Conservation (phyloP, 2,329 filamentous ascomycete genomes). For the Cyanodermella asteris region DNA sequence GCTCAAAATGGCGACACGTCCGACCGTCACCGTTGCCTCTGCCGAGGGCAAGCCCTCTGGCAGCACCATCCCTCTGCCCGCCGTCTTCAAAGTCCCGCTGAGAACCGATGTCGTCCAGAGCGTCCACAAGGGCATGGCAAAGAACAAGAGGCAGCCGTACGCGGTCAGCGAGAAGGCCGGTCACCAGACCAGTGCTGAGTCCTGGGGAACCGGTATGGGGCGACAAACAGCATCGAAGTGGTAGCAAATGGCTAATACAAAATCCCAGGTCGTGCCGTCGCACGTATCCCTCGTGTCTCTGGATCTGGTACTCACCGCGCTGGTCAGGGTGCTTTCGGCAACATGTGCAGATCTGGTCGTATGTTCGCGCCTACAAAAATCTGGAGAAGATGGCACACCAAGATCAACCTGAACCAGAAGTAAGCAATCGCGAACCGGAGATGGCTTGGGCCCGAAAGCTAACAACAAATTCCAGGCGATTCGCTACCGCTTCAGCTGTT, state of each 20-base stretch:
- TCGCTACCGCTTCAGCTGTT: slow-evolving; percentile 90
- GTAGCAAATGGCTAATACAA: slow-evolving; percentile 6
- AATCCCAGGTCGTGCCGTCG: slow-evolving; percentile 72
- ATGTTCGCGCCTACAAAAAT: slow-evolving; percentile 99
- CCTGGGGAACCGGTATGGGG: slow-evolving; percentile 87
- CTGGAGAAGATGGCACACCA: slow-evolving; percentile 99
- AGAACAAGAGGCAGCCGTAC: slow-evolving; percentile 99
- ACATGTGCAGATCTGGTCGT: slow-evolving; percentile 99
- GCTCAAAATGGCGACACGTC: slow-evolving; percentile 83
- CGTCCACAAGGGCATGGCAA: slow-evolving; percentile 96
- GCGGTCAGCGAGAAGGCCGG: slow-evolving; percentile 99
- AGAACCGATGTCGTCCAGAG: slow-evolving; percentile 95
- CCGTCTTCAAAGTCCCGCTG: slow-evolving; percentile 94
- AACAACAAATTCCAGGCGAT: slow-evolving; percentile 40
- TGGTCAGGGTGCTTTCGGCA: slow-evolving; percentile 99
- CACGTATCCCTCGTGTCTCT: slow-evolving; percentile 99
- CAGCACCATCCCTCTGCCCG: slow-evolving; percentile 75
- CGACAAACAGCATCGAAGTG: not conserved
- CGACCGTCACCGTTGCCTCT: slow-evolving; percentile 91
- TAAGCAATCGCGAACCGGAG: slow-evolving; percentile 21
- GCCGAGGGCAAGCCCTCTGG: slow-evolving; percentile 85
- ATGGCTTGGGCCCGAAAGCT: slow-evolving; percentile 6
- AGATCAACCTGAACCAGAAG: slow-evolving; percentile 99
- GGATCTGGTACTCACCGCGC: slow-evolving; percentile 99
- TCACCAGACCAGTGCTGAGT: slow-evolving; percentile 99